Evolutionary conservation across 2,329 filamentous ascomycete genomes (phyloP).

Genomic region (Trichophyton simii): DNA sequence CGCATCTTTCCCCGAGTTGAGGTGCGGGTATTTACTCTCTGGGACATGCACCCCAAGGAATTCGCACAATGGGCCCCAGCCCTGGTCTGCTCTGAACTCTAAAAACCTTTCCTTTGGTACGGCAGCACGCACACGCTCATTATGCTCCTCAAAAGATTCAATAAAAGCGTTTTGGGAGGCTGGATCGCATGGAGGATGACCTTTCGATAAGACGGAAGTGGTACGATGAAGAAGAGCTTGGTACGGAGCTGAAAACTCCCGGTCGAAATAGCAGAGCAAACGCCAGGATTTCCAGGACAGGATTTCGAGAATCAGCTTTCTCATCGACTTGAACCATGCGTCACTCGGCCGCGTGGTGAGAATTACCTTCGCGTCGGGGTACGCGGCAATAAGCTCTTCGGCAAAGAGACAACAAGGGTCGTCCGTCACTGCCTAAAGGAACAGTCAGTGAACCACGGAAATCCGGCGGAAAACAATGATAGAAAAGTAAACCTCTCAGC

Average conservation of each 20-base stretch:
- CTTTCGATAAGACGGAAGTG: background rate
- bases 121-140: slow-evolving; percentile 39
- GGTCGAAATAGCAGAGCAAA: background rate
- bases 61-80: slow-evolving; percentile 35
- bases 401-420: slow-evolving; percentile 56
- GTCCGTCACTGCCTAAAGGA: slow-evolving; percentile 47
- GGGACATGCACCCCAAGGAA: slow-evolving; percentile 29
- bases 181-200: background rate
- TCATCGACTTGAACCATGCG: slow-evolving; percentile 37
- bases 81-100: slow-evolving; percentile 43
- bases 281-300: background rate
- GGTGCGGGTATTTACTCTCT: slow-evolving; percentile 23
- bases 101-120: slow-evolving; percentile 40
- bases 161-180: background rate
- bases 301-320: background rate
- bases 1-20: slow-evolving; percentile 13
- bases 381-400: slow-evolving; percentile 57
- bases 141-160: slow-evolving; percentile 29
- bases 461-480: too few species aligned
- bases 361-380: slow-evolving; percentile 60
- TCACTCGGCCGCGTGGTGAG: slow-evolving; percentile 55
- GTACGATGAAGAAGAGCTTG: background rate
- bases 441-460: background rate
- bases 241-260: background rate
- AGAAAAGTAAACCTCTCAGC: background rate